Evolutionary conservation across 495 filamentous ascomycete genomes (phyloP).

Genomic region (Ramalina peruviana): DNA sequence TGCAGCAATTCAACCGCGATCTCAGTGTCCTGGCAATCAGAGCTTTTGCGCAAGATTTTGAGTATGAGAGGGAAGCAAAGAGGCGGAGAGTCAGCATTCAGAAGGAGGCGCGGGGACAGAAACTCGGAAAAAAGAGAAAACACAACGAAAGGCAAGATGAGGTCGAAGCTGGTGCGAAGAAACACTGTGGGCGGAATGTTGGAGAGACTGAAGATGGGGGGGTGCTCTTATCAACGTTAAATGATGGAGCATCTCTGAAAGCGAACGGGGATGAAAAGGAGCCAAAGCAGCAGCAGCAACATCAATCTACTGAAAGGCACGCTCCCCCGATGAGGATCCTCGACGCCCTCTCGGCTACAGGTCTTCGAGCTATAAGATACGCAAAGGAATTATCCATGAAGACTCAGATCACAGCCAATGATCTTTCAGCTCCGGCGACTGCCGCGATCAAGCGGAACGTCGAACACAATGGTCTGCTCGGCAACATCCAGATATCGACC

Average conservation of each 20-base stretch:
- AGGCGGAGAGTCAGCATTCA: conserved; percentile 22
- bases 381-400: conserved; percentile 75
- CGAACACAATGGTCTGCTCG: conserved; percentile 57
- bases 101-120: not conserved
- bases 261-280: not conserved
- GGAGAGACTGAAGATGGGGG: not conserved
- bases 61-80: conserved; percentile 22
- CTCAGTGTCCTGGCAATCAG: conserved; percentile 83
- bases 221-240: not conserved
- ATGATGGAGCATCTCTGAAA: not conserved
- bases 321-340: conserved; percentile 56
- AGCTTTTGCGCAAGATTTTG: conserved; percentile 57
- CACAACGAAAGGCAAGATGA: conserved; percentile 4
- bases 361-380: conserved; percentile 83
- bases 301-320: not conserved
- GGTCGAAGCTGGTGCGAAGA: not conserved
- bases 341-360: conserved; percentile 89
- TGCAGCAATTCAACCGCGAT: conserved; percentile 97
- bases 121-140: conserved; percentile 18
- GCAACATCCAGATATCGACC: conserved; percentile 55
- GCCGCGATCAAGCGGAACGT: conserved; percentile 72
- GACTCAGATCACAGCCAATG: conserved; percentile 77
- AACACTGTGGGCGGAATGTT: not conserved
- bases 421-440: conserved; percentile 64
- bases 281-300: not conserved